Evolutionary conservation across 768 basidiomycete genomes (phyloP), one percentile per base, ranked within the genome.

Genomic region (Clitopilus passeckerianus): DNA sequence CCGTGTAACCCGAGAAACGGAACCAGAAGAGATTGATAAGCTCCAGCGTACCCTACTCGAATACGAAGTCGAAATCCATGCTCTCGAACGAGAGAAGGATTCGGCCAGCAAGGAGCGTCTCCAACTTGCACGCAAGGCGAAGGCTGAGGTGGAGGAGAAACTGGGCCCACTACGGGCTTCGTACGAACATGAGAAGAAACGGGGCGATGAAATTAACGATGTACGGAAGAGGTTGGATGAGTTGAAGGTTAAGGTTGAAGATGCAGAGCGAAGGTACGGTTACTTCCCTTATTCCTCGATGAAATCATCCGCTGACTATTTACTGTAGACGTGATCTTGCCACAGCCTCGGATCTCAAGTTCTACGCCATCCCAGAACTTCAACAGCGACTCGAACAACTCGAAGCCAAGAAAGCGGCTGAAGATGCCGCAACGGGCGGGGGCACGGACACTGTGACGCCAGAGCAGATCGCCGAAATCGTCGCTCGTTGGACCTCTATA

Each of bases 11-110:
- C 87, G 93, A 44, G 96, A 99, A 76, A 98, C 95, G 0, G 85
- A 91, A 60, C 96, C 96, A 0, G 96, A 98, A 74, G 89, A 83
- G 2, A 91, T 98, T 66, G 96, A 98, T 74, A 87, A 88, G 63
- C 80, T 98, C 16, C 92, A 96, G 68, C 86, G 95, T 18, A 82
- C 81, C 56, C 94, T 91, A 71, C 83, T 98, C 33, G 92, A 96
- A 68, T 81, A 98, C 27, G 91, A 98, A 68, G 87, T 98, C 18
- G 96, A 97, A 69, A 90, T 97, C 20, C 95, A 97, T 69, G 96
- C 96, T 9, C 76, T 98, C 56, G 91, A 95, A 69, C 85, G 94
- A 53, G 95, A 97, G 71, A 95, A 93, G 71, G 95, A 97, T 60
- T 70, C 84, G 5, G 90, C 91, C 5, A 94, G 91, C 66, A 91